Evolutionary conservation across 2,329 filamentous ascomycete genomes (phyloP), one percentile per base, ranked within the genome.

Genomic region (Amauroascus verrucosus): DNA sequence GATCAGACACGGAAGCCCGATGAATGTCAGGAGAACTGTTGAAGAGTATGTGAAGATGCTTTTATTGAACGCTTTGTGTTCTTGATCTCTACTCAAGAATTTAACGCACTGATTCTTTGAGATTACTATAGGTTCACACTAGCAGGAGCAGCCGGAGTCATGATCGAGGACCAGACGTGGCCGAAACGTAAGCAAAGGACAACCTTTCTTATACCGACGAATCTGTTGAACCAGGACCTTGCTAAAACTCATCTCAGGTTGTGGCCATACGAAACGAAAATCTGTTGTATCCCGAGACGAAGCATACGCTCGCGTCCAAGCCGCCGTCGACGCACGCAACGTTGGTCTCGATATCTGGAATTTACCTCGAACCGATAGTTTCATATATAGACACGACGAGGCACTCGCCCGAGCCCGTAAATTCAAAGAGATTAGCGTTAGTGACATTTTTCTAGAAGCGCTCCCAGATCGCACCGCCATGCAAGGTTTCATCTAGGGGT

Each of bases 131-230:
- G 47, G 14, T 54, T 50, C 57, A 72, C 73, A 0, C 57, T 62
- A 3, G 72, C 72, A 1, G 72, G 66, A 0, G 66, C 66, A 1
- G 67, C 67, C 3, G 67, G 67, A 0, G 54, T 69, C 11, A 70
- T 69, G 71, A 73, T 76, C 52, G 73, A 76, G 53, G 72, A 75
- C 51, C 73, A 75, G 56, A 73, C 70, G 0, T 76, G 73, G 73
- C 73, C 74, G 6, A 76, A 76, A 53, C 61, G 73, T 75, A 53
- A 58, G 67, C 30, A 35, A 22, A 7, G n/a, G 20, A 30, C 6
- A 51, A 6, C 48, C 30, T 32, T 32, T n/a, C n/a, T n/a, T n/a
- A n/a, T n/a, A n/a, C n/a, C n/a, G n/a, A n/a, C n/a, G n/a, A n/a
- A n/a, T n/a, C n/a, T n/a, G n/a, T n/a, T n/a, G n/a, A n/a, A 32